Conservation (phyloP, 2,329 filamentous ascomycete species). For the Beauveria sp. region DNA sequence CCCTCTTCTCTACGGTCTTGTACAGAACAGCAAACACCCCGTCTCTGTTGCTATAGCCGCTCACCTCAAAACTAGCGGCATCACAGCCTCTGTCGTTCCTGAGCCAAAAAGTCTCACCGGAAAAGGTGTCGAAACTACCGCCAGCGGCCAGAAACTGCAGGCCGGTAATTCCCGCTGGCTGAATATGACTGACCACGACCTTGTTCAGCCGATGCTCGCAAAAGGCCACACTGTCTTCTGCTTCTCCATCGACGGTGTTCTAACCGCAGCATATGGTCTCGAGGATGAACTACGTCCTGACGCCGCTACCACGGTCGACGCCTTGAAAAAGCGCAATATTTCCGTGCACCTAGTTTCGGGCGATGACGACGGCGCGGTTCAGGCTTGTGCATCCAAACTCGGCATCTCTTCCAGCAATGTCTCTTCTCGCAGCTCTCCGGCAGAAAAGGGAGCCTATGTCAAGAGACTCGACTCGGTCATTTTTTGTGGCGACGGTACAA, state of each 20-base stretch:
- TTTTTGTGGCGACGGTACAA: constrained; percentile 73
- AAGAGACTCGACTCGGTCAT: constrained; percentile 38
- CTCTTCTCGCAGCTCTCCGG: constrained; percentile 34
- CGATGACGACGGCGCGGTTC: constrained; percentile 44
- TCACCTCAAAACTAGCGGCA: constrained; percentile 26
- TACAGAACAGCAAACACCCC: constrained; percentile 41
- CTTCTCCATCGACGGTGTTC: constrained; percentile 29
- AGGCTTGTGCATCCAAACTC: constrained; percentile 29
- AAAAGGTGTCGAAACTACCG: constrained; percentile 35
- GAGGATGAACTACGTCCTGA: constrained; percentile 39
- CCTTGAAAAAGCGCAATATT: constrained; percentile 31
- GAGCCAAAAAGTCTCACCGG: constrained; percentile 34
- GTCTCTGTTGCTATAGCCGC: constrained; percentile 40
- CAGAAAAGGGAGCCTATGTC: constrained; percentile 40
- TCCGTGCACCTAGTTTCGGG: constrained; percentile 43
- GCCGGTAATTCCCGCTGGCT: constrained; percentile 47
- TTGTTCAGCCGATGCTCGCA: constrained; percentile 27
- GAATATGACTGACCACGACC: constrained; percentile 20
- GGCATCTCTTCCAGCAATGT: constrained; percentile 30
- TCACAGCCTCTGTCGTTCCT: constrained; percentile 17
- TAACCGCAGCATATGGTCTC: constrained; percentile 38
- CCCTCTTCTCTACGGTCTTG: constrained; percentile 23
- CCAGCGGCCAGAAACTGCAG: constrained; percentile 24
- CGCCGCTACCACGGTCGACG: constrained; percentile 25
- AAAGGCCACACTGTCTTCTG: constrained; percentile 39